phyloP scores from a whole-genome alignment of 179 eudicot genomes.

The Silene vulgaris region DNA sequence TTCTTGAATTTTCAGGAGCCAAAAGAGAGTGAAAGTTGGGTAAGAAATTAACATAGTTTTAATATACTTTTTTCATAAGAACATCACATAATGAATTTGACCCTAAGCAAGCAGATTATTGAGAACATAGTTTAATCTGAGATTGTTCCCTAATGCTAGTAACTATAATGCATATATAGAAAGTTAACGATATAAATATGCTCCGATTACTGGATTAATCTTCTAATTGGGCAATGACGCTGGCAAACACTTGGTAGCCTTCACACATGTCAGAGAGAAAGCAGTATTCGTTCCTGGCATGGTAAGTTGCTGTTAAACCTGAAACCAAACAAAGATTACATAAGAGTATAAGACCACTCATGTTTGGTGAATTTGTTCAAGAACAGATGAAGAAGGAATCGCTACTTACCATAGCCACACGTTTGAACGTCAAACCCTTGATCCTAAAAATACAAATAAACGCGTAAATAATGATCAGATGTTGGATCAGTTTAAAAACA shows the following conservation, averaged over 20 bases:
- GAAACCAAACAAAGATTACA: slow-evolving; percentile 20
- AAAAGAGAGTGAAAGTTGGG: neutral
- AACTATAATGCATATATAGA: neutral
- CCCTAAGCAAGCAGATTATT: neutral
- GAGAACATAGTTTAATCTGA: slow-evolving; percentile 8
- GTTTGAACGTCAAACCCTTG: slow-evolving; percentile 99
- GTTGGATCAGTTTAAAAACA: neutral
- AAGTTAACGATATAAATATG: neutral
- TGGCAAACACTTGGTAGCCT: slow-evolving; percentile 75
- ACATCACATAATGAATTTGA: neutral
- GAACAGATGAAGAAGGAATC: neutral
- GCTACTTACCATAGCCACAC: slow-evolving; percentile 70
- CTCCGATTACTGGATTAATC: slow-evolving; percentile 26
- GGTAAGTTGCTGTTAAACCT: slow-evolving; percentile 92
- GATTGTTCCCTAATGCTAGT: neutral
- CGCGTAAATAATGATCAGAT: neutral
- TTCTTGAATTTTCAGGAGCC: neutral
- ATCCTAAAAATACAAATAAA: slow-evolving; percentile 43
- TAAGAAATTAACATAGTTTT: no score
- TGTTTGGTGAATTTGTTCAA: neutral
- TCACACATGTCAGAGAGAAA: slow-evolving; percentile 87
- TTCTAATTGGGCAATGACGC: slow-evolving; percentile 81
- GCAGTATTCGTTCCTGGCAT: slow-evolving; percentile 96
- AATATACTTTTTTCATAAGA: neutral
- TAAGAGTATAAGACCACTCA: neutral